These are phyloP conservation scores for Rosa persica DNA, from an alignment of 306 rosid species.

Conservation along the genomic window DNA sequence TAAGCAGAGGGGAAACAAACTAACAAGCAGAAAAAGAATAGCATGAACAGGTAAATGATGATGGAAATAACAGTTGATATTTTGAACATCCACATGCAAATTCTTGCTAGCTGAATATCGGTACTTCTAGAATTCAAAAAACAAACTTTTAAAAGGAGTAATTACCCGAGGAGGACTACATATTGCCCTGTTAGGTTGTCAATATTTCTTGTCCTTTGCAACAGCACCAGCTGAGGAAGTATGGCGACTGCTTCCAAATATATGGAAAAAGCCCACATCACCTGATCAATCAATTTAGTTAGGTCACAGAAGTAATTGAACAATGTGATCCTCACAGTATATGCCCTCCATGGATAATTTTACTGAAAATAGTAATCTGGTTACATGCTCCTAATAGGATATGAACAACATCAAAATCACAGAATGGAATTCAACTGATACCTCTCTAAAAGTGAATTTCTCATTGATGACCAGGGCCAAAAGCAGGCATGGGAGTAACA, in stretches of 20 bases:
- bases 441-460: conserved; percentile 80
- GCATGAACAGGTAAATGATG: not conserved
- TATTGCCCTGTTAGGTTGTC: conserved; percentile 94
- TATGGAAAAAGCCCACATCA: conserved; percentile 88
- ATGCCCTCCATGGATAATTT: not conserved
- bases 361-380: conserved; percentile 10
- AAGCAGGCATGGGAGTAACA: conserved; percentile 65
- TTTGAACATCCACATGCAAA: not conserved
- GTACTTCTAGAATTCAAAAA: not conserved
- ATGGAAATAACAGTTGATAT: not conserved
- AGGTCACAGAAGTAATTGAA: conserved; percentile 21
- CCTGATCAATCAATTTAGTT: conserved; percentile 44
- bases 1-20: not conserved
- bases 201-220: conserved; percentile 88
- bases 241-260: conserved; percentile 93
- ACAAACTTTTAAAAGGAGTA: not conserved
- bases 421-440: conserved; percentile 19
- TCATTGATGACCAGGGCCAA: conserved; percentile 72
- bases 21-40: not conserved
- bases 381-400: not conserved
- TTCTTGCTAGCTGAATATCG: not conserved
- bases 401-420: not conserved
- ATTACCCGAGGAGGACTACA: conserved; percentile 85
- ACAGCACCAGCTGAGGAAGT: conserved; percentile 80
- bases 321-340: not conserved